These are phyloP conservation scores for Madurella fahalii DNA, from an alignment of 2,329 filamentous ascomycete species.

Conservation along the genomic window DNA sequence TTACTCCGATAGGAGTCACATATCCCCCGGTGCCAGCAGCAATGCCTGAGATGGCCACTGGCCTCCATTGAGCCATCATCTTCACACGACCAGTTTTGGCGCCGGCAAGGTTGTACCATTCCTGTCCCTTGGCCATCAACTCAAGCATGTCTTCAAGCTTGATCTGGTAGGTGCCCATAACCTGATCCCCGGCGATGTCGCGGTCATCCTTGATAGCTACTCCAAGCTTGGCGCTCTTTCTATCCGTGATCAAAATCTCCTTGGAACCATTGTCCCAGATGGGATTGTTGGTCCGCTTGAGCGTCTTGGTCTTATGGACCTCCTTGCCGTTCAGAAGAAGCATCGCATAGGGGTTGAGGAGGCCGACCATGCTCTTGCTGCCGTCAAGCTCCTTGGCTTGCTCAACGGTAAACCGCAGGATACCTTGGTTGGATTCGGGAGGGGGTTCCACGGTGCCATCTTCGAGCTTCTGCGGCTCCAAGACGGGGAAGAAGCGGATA, in stretches of 20 bases:
- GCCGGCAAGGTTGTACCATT: slow-evolving; percentile 89
- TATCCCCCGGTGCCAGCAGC: slow-evolving; percentile 80
- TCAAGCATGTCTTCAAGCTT: slow-evolving; percentile 91
- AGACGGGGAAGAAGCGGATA: slow-evolving; percentile 90
- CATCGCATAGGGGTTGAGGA: slow-evolving; percentile 84
- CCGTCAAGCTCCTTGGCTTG: slow-evolving; percentile 95
- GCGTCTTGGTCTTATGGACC: slow-evolving; percentile 81
- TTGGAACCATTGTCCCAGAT: slow-evolving; percentile 92
- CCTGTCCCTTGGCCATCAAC: slow-evolving; percentile 84
- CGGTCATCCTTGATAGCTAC: slow-evolving; percentile 94
- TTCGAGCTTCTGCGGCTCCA: slow-evolving; percentile 65
- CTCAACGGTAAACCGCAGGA: slow-evolving; percentile 87
- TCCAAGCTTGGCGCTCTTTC: slow-evolving; percentile 83
- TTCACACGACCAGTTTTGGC: slow-evolving; percentile 81
- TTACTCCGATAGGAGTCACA: slow-evolving; percentile 87
- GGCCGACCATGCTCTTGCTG: slow-evolving; percentile 84
- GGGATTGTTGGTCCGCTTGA: slow-evolving; percentile 96
- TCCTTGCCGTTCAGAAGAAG: slow-evolving; percentile 90
- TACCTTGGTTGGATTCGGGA: slow-evolving; percentile 89
- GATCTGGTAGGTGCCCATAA: slow-evolving; percentile 90
- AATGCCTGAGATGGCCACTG: slow-evolving; percentile 78
- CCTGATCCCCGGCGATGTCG: slow-evolving; percentile 75
- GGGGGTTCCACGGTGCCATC: slow-evolving; percentile 76
- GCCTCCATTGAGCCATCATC: slow-evolving; percentile 91
- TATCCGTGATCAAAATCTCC: slow-evolving; percentile 91